Percentiles rank a stretch among this genome's conserved stretches.
Conservation (phyloP, 805 yeast species). For the Zygoascus flipseniorum region DNA sequence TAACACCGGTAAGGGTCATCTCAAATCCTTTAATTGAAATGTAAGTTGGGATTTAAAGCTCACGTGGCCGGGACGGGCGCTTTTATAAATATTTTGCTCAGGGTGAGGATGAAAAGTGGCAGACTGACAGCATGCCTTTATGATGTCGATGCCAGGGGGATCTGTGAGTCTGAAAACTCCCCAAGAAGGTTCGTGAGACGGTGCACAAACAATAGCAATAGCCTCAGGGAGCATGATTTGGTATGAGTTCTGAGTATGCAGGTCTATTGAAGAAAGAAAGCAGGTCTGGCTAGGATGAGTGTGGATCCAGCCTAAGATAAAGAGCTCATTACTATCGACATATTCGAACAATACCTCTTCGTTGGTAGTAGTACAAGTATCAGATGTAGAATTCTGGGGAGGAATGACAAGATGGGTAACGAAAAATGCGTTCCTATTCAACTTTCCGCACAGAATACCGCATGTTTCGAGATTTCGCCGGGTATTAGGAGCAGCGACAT, state of each 20-base stretch:
- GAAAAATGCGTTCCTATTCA: conserved; percentile 54
- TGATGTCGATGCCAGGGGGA: conserved; percentile 52
- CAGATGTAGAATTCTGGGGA: conserved; percentile 51
- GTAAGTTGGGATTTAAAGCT: conserved; percentile 38
- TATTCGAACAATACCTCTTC: conserved; percentile 51
- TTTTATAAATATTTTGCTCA: conserved; percentile 41
- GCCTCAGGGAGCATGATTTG: conserved; percentile 66
- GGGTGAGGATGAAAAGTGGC: conserved; percentile 57
- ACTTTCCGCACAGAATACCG: conserved; percentile 56
- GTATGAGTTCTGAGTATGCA: conserved; percentile 61
- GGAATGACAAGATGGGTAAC: conserved; percentile 56
- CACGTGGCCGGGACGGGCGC: conserved; percentile 47
- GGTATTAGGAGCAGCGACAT: conserved; percentile 44
- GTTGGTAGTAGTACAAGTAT: conserved; percentile 53
- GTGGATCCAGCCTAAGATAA: conserved; percentile 68
- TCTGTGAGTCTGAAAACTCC: conserved; percentile 57
- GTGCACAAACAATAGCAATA: conserved; percentile 59
- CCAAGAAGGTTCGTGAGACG: conserved; percentile 38
- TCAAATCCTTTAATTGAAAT: conserved; percentile 41
- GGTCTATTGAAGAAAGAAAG: conserved; percentile 54
- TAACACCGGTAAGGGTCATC: conserved; percentile 18
- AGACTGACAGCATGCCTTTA: conserved; percentile 40
- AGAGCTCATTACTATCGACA: conserved; percentile 46
- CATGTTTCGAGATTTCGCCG: conserved; percentile 48
- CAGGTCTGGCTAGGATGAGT: conserved; percentile 72